These are phyloP conservation scores for Eucalyptus dawsonii DNA, from an alignment of 345 rosid genomes.

Conservation along the genomic window DNA sequence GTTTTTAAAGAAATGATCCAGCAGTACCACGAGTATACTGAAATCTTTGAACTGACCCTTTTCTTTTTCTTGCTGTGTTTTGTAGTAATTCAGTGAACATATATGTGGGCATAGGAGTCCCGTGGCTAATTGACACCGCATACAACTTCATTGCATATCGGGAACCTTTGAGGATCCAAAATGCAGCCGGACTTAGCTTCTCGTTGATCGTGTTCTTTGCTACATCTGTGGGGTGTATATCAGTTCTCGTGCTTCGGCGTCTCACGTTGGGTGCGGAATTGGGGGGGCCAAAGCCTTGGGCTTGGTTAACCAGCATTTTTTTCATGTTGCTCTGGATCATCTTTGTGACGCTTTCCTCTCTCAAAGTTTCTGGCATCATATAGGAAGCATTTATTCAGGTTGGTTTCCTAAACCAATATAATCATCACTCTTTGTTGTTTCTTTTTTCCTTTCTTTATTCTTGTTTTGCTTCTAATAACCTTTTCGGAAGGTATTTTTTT, in stretches of 20 bases:
- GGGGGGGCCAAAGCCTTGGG: constrained; percentile 86
- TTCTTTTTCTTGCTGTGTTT: background rate
- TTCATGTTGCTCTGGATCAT: background rate
- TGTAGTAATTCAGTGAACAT: constrained; percentile 91
- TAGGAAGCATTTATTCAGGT: constrained; percentile 3
- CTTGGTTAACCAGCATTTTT: constrained; percentile 46
- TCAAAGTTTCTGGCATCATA: constrained; percentile 47
- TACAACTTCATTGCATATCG: constrained; percentile 63
- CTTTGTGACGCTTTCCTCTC: constrained; percentile 31
- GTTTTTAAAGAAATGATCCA: background rate
- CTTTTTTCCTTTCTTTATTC: background rate
- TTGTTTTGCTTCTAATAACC: background rate
- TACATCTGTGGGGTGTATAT: constrained; percentile 70
- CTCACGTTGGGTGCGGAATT: constrained; percentile 73
- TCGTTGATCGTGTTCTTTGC: constrained; percentile 71
- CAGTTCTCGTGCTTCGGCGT: constrained; percentile 66
- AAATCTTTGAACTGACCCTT: background rate
- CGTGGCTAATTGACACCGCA: constrained; percentile 83
- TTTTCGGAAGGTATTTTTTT: background rate
- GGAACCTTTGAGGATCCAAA: constrained; percentile 53
- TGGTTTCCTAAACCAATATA: background rate
- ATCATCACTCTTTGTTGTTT: background rate
- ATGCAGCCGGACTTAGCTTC: constrained; percentile 71
- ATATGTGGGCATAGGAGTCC: constrained; percentile 83
- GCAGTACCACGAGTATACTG: background rate